Conservation (phyloP, 148 eudicot genomes). For the Silene uniflora region DNA sequence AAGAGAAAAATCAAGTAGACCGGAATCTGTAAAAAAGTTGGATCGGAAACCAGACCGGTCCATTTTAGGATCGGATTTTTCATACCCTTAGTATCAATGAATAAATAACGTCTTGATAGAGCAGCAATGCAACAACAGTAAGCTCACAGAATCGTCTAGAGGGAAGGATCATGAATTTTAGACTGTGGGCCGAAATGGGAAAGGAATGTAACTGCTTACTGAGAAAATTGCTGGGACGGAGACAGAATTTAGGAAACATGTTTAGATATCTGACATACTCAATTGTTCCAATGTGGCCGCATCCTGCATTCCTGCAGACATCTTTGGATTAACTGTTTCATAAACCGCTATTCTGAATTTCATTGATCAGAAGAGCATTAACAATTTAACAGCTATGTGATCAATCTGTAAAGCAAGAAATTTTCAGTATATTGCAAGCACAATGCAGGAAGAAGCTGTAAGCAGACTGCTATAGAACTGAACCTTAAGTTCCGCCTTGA, state of each 20-base stretch:
- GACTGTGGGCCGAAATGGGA: conserved; percentile 71
- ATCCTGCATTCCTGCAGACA: too few relatives aligned
- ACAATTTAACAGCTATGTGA: conserved; percentile 83
- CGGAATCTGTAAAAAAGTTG: too few relatives aligned
- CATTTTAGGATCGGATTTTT: too few relatives aligned
- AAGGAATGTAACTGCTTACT: conserved; percentile 8
- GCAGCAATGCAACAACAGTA: background rate
- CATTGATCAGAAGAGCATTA: too few relatives aligned
- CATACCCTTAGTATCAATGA: too few relatives aligned
- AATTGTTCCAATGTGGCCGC: too few relatives aligned
- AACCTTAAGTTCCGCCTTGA: conserved; percentile 89
- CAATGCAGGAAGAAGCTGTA: background rate
- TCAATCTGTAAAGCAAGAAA: conserved; percentile 54
- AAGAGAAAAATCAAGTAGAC: too few relatives aligned
- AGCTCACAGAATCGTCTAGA: conserved; percentile 41
- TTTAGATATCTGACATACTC: conserved; percentile 15
- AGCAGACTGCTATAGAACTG: conserved; percentile 1
- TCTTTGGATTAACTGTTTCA: too few relatives aligned
- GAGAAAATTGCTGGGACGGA: background rate
- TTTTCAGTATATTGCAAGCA: background rate
- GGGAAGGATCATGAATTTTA: conserved; percentile 91
- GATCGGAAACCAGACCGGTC: too few relatives aligned
- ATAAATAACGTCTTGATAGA: too few relatives aligned
- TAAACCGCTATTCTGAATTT: too few relatives aligned
- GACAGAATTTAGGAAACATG: conserved; percentile 7